Conservation (phyloP, 805 yeast genomes). For the Saccharomycopsis sp. region DNA sequence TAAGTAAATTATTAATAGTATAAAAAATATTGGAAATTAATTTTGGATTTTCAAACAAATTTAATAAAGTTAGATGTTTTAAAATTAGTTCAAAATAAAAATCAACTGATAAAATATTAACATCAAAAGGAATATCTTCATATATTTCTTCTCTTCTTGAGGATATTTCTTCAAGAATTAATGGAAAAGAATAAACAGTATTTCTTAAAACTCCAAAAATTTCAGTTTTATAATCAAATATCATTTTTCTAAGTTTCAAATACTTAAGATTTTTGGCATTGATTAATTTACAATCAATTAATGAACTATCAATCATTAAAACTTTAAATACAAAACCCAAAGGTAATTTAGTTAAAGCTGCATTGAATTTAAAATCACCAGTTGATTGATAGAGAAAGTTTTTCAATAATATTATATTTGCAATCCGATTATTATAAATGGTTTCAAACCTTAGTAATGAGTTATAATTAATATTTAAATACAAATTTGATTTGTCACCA, state of each 20-base stretch:
- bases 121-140: not conserved
- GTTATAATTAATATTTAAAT: not conserved
- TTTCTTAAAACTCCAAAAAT: conserved; percentile 5
- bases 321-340: not conserved
- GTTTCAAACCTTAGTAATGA: not conserved
- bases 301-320: not conserved
- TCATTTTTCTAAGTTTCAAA: not conserved
- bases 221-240: conserved; percentile 3
- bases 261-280: not conserved
- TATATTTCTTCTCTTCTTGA: not conserved
- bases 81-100: not conserved
- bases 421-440: conserved; percentile 2
- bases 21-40: conserved; percentile 9
- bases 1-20: conserved; percentile 8
- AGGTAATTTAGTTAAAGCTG: not conserved
- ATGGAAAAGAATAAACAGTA: not conserved
- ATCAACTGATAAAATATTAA: conserved; percentile 2
- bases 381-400: conserved; percentile 10
- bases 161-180: too few relatives aligned
- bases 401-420: conserved; percentile 6
- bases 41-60: conserved; percentile 4
- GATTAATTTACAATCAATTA: too few relatives aligned
- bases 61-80: conserved; percentile 2
- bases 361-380: not conserved
- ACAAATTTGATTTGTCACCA: too few relatives aligned